These are phyloP conservation scores for Talaromyces thailandensis DNA, from an alignment of 495 filamentous ascomycete species.

Conservation along the genomic window DNA sequence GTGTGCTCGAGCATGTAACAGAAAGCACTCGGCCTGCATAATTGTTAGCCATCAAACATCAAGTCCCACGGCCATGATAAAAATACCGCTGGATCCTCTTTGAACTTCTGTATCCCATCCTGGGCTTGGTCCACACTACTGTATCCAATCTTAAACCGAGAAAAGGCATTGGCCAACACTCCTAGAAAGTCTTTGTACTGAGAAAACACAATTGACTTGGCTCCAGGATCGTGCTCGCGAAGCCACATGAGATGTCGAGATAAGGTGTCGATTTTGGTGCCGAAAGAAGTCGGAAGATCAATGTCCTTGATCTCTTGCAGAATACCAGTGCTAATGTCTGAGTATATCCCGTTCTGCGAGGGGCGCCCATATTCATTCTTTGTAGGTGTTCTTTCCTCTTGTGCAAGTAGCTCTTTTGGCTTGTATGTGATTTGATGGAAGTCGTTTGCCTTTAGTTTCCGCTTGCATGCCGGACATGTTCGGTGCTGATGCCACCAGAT, in stretches of 20 bases:
- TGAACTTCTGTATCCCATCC: constrained; percentile 64
- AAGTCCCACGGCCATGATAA: neutral
- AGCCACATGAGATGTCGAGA: constrained; percentile 79
- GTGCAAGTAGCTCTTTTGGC: constrained; percentile 57
- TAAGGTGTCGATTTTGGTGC: constrained; percentile 82
- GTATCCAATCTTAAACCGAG: constrained; percentile 58
- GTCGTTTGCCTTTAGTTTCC: constrained; percentile 46
- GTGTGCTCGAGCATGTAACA: constrained; percentile 81
- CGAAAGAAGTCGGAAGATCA: constrained; percentile 65
- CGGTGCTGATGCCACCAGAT: constrained; percentile 60
- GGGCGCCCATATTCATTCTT: constrained; percentile 20
- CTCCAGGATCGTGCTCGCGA: constrained; percentile 70
- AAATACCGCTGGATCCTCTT: constrained; percentile 53
- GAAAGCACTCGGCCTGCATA: constrained; percentile 63
- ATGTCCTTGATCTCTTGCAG: constrained; percentile 77
- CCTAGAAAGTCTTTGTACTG: constrained; percentile 78
- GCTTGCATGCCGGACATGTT: constrained; percentile 74
- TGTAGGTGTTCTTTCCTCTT: constrained; percentile 47
- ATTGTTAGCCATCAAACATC: neutral
- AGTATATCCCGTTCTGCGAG: constrained; percentile 56
- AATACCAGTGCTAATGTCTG: constrained; percentile 58
- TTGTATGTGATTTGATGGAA: constrained; percentile 81
- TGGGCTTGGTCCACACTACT: constrained; percentile 50
- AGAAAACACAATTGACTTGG: constrained; percentile 86
- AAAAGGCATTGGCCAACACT: constrained; percentile 59